Conservation (phyloP, 1,139 yeast species). For the Torulaspora pretoriensis region DNA sequence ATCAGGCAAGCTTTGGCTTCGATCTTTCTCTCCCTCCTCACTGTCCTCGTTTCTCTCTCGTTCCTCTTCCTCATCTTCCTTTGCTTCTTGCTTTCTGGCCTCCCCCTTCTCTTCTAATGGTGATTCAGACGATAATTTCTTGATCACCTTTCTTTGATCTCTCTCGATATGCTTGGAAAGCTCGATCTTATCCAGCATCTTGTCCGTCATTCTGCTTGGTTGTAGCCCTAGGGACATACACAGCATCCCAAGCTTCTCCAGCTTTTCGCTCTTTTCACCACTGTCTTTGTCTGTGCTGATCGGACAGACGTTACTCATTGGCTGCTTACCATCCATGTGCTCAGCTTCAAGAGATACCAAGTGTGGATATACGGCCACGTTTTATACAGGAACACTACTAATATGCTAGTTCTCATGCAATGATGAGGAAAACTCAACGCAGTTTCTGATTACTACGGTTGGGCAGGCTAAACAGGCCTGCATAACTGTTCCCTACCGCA, state of each 20-base stretch:
- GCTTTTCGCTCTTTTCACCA: slow-evolving; percentile 9
- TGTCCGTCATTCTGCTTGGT: slow-evolving; percentile 32
- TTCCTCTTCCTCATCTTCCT: slow-evolving; percentile 14
- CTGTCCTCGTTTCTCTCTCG: slow-evolving; percentile 2
- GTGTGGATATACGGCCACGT: no score
- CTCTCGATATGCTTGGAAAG: slow-evolving; percentile 37
- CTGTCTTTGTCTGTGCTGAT: slow-evolving; percentile 3
- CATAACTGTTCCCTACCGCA: background rate
- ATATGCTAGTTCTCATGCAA: no score
- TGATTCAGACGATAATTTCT: slow-evolving; percentile 29
- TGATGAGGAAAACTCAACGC: no score
- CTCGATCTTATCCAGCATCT: slow-evolving; percentile 36
- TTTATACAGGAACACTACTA: no score
- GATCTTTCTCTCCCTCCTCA: slow-evolving; percentile 13
- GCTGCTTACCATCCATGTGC: background rate
- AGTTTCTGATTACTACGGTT: background rate
- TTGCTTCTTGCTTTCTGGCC: slow-evolving; percentile 1
- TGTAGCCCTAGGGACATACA: slow-evolving; percentile 42
- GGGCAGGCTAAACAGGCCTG: background rate
- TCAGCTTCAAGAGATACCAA: background rate
- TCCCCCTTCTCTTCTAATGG: slow-evolving; percentile 10
- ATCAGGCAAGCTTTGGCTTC: slow-evolving; percentile 8
- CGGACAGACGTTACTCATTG: background rate
- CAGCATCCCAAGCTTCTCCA: slow-evolving; percentile 32
- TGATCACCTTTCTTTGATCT: slow-evolving; percentile 33